Conservation (phyloP, 306 rosid genomes). For the Cicer arietinum region DNA sequence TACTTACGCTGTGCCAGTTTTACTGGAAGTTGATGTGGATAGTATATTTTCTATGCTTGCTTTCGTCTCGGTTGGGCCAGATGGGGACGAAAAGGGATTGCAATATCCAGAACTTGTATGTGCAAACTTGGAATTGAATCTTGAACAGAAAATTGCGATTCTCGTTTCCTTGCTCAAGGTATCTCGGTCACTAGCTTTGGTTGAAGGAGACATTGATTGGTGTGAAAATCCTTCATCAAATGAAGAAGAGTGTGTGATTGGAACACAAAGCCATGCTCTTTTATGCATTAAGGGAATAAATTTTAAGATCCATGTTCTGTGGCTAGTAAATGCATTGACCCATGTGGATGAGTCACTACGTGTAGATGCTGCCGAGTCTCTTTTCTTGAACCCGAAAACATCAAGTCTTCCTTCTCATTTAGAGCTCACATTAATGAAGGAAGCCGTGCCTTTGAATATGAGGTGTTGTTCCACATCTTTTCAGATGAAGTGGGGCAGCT, state of each 20-base stretch:
- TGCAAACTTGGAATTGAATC: constrained; percentile 60
- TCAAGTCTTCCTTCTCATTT: constrained; percentile 90
- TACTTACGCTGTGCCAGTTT: constrained; percentile 84
- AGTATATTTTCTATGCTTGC: constrained; percentile 87
- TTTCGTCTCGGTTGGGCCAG: constrained; percentile 72
- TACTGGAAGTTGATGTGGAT: constrained; percentile 87
- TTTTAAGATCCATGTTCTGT: constrained; percentile 75
- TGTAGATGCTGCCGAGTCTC: constrained; percentile 91
- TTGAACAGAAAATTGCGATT: constrained; percentile 92
- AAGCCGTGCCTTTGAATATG: constrained; percentile 94
- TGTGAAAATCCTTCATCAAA: constrained; percentile 47
- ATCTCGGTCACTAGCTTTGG: constrained; percentile 86
- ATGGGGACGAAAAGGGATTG: constrained; percentile 49
- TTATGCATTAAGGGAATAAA: constrained; percentile 78
- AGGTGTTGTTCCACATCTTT: constrained; percentile 93
- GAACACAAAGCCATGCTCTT: constrained; percentile 61
- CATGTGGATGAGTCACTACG: constrained; percentile 94
- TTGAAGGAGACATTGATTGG: constrained; percentile 96
- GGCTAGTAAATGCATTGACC: constrained; percentile 90
- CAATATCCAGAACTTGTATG: constrained; percentile 55
- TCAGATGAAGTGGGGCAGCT: constrained; percentile 98
- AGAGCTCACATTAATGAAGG: constrained; percentile 84
- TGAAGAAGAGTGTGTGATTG: constrained; percentile 41
- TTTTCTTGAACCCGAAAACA: constrained; percentile 92
- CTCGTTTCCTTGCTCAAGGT: constrained; percentile 93